Conservation (phyloP, 2,329 filamentous ascomycete species). For the Zymoseptoria pseudotritici region DNA sequence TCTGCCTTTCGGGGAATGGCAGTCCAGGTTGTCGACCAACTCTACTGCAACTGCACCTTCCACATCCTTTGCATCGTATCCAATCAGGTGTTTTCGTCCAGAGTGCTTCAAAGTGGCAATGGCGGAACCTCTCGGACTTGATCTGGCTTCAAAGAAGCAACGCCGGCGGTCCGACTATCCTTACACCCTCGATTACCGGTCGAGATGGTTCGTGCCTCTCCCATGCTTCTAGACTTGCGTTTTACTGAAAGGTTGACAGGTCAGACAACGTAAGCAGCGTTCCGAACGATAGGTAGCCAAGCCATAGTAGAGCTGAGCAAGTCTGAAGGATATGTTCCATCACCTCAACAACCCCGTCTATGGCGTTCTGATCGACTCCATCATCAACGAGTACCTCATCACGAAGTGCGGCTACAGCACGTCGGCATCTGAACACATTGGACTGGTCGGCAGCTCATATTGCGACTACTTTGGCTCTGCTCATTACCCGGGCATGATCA, state of each 20-base stretch:
- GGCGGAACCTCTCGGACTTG: slow-evolving; percentile 39
- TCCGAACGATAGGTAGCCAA: background rate
- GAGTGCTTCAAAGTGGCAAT: slow-evolving; percentile 1
- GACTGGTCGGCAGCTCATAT: slow-evolving; percentile 76
- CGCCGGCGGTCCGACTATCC: slow-evolving; percentile 62
- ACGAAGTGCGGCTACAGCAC: slow-evolving; percentile 67
- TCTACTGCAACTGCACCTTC: too few relatives aligned
- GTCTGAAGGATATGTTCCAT: slow-evolving; percentile 66
- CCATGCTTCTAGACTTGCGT: background rate
- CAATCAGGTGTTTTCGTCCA: background rate
- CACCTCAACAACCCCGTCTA: slow-evolving; percentile 53
- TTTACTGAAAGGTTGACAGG: background rate
- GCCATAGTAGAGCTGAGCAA: too few relatives aligned
- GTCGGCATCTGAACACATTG: slow-evolving; percentile 62
- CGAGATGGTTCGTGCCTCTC: slow-evolving; percentile 58
- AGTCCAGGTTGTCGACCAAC: background rate
- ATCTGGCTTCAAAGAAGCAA: slow-evolving; percentile 17
- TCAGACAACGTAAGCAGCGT: background rate
- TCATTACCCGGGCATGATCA: slow-evolving; percentile 72
- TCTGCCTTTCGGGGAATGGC: too few relatives aligned
- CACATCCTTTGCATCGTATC: too few relatives aligned
- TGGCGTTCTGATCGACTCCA: slow-evolving; percentile 58
- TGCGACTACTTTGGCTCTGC: slow-evolving; percentile 74
- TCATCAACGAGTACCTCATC: slow-evolving; percentile 84
- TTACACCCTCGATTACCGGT: slow-evolving; percentile 74